Base-by-base conservation (phyloP, 139 green algal genomes). In the Chlamydomonas applanata region DNA sequence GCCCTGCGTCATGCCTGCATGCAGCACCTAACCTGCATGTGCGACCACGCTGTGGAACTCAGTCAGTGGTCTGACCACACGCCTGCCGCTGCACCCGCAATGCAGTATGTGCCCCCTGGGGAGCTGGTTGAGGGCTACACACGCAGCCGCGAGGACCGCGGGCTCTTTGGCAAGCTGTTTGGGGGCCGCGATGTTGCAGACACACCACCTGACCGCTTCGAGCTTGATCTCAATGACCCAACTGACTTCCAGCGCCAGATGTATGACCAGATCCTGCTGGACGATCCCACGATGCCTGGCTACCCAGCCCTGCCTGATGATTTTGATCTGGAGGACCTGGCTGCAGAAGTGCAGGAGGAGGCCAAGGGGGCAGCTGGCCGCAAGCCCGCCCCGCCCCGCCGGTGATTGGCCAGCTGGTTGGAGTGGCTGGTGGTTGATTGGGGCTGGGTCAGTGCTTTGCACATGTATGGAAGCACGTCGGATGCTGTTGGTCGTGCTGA, bases 111-210 rank as follows among this genome's bases (percentile, higher is more conserved):
- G 9, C 67, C 67, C 16, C 67, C 67, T 29, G 67, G 67, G 2
- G 67, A 73, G 67, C 45, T 73, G 46, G 67, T 73, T 9, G 67
- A 73, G 30, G 67, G 67, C 27, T 73, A 62, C 67, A 73, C 67
- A 1, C 46, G 45, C 46, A 46, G 20, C 19, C 27, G 46, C 2
- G 29, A 62, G 27, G 29, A 63, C 11, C 33, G 25, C 4, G 17
- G 67, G 25, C 9, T 60, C 9, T 46, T 73, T 7, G 60, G 17
- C 1, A n/a, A 59, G 16, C 27, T 73, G n/a, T 63, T 73, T 27
- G 19, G 22, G 3, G 36, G 67, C 25, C 44, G 17, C 16, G 45
- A 63, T 27, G n/a, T 29, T 1, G 32, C 46, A 3, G 67, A 62
- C 45, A 29, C n/a, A 7, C 67, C 67, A 27, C 67, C 46, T 35